Evolutionary conservation across 2,329 filamentous ascomycete species (phyloP).

Genomic region (Pestalotiopsis sp.): DNA sequence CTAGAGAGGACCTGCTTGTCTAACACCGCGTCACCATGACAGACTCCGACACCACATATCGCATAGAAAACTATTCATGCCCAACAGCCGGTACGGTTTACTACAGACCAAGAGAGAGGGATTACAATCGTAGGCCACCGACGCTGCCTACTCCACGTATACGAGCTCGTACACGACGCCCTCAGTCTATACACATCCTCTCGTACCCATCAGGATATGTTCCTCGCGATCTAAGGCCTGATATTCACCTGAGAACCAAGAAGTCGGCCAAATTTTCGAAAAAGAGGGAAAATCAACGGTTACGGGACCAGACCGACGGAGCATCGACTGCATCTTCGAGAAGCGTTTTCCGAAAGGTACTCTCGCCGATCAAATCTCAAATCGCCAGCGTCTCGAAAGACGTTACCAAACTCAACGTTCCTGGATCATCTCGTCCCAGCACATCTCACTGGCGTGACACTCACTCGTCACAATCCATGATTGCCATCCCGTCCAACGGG

Average conservation of each 20-base stretch:
- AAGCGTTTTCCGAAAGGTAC: constrained; percentile 34
- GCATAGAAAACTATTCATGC: constrained; percentile 21
- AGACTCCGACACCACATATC: constrained; percentile 23
- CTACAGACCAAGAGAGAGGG: constrained; percentile 29
- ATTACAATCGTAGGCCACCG: constrained; percentile 24
- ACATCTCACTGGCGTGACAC: constrained; percentile 13
- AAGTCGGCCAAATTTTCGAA: constrained; percentile 39
- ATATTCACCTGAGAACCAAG: constrained; percentile 48
- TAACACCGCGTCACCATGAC: constrained; percentile 31
- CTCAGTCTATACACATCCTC: constrained; percentile 56
- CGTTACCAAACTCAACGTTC: constrained; percentile 13
- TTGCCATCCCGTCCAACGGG: constrained; percentile 24
- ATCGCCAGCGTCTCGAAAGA: constrained; percentile 23
- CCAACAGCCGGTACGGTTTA: constrained; percentile 28
- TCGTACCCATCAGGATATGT: constrained; percentile 46
- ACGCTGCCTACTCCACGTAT: constrained; percentile 44
- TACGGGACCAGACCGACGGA: constrained; percentile 19
- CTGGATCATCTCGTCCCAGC: constrained; percentile 17
- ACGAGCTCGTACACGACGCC: constrained; percentile 50
- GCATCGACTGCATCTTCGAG: constrained; percentile 31
- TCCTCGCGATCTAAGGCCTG: constrained; percentile 46
- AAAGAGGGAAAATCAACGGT: constrained; percentile 19
- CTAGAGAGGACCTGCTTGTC: constrained; percentile 12
- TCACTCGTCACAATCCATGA: constrained; percentile 20
- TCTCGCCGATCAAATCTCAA: constrained; percentile 32